These are phyloP conservation scores for Annulohypoxylon maeteangense DNA, from an alignment of 495 filamentous ascomycete genomes.

Conservation along the genomic window DNA sequence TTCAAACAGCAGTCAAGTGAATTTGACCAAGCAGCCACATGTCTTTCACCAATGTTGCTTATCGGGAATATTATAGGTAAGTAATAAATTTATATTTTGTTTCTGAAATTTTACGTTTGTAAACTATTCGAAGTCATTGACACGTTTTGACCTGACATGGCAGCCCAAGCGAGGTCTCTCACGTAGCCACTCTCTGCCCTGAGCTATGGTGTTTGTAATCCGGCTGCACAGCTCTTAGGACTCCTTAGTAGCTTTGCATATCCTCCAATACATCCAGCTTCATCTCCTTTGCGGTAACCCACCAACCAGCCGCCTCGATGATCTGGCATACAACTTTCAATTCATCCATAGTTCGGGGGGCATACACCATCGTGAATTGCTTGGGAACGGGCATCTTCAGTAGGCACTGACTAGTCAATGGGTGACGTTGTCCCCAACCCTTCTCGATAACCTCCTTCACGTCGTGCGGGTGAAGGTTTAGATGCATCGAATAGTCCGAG, in stretches of 20 bases:
- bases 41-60: background rate
- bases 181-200: background rate
- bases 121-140: background rate
- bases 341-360: conserved; percentile 72
- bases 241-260: conserved; percentile 2
- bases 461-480: conserved; percentile 81
- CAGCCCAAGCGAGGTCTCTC: too few species aligned
- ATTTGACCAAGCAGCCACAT: background rate
- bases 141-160: background rate
- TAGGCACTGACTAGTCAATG: conserved; percentile 69
- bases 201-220: background rate
- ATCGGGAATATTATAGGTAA: background rate
- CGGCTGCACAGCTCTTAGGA: background rate
- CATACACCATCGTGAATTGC: conserved; percentile 86
- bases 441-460: conserved; percentile 78
- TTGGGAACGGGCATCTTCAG: conserved; percentile 67
- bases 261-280: conserved; percentile 48
- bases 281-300: conserved; percentile 55
- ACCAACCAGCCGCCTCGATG: conserved; percentile 76
- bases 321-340: conserved; percentile 75
- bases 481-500: conserved; percentile 78
- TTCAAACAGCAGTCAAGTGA: background rate
- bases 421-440: conserved; percentile 92
- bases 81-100: background rate
- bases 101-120: background rate